A percentile compares a stretch with the other conserved stretches of the same genome.
Evolutionary conservation across 2,329 filamentous ascomycete species (phyloP).

Genomic region (Colletotrichum karsti): DNA sequence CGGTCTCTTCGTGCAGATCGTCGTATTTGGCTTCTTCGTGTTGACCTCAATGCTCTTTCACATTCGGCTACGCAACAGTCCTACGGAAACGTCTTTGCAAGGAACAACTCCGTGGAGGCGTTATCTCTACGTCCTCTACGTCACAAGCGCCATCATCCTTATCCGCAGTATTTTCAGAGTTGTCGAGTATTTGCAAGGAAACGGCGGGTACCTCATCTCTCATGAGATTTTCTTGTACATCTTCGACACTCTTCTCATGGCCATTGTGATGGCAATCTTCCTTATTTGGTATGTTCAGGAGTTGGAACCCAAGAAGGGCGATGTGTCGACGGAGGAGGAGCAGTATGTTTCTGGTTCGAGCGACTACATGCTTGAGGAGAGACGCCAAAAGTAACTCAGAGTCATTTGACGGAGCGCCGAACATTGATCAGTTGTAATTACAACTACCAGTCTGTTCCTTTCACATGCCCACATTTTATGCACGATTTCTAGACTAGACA

Average conservation of each 20-base stretch:
- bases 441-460: no score
- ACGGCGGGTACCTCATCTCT: constrained; percentile 46
- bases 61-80: constrained; percentile 23
- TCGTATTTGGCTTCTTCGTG: constrained; percentile 62
- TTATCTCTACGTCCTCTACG: constrained; percentile 40
- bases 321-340: background rate
- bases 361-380: background rate
- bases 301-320: background rate
- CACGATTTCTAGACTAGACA: no score
- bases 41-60: constrained; percentile 55
- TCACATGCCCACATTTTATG: no score
- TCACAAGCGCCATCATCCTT: constrained; percentile 47
- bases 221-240: constrained; percentile 52
- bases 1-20: constrained; percentile 61
- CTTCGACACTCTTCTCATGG: constrained; percentile 52
- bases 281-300: constrained; percentile 15
- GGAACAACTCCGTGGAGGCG: constrained; percentile 35
- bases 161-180: constrained; percentile 55
- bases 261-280: constrained; percentile 42
- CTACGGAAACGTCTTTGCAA: constrained; percentile 25
- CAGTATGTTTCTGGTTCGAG: background rate
- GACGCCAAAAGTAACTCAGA: background rate
- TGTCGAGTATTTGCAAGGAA: constrained; percentile 55
- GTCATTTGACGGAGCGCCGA: no score
- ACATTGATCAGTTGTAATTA: no score